Base-by-base conservation (phyloP, 768 basidiomycete genomes). In the Leccinellum rugosiceps region DNA sequence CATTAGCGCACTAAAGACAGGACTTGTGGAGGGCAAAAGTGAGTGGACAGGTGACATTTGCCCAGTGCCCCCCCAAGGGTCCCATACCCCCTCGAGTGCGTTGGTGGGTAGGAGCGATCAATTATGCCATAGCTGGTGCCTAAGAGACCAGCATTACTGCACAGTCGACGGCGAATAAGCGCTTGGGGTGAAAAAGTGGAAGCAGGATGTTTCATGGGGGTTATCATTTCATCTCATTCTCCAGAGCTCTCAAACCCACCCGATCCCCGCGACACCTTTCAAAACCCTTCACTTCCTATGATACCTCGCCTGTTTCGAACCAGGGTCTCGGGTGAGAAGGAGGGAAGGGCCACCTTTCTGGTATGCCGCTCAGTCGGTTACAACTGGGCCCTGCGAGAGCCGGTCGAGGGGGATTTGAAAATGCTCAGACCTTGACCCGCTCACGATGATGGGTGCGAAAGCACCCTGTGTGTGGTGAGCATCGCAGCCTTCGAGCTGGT, bases 381-480 rank as follows among this genome's bases (percentile, higher is more conserved):
- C 72, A 74, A 74, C 79, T 74, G 75, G 83, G 72, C 80, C 77
- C 86, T 63, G 81, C 83, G 78, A 83, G 82, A 76, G 80, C 74
- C 83, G 64, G 79, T 83, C 81, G 56, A 78, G 78, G 80, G 79
- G 81, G 83, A 82, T 74, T 82, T 2, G 6, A 58, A n/a, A 66
- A 83, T 80, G 72, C 85, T 88, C 87, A 86, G 86, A 88, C 86
- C 85, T 88, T 88, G 78, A 81, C 86, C 87, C 85, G 86, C 85
- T 87, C 84, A 83, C 78, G 72, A 86, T 61, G 55, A 58, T 59
- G 65, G 68, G 73, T 56, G 59, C 19, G 14, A 34, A 56, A 57
- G 11, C 63, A 57, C 76, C 78, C 77, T 77, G 80, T 83, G 63
- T 66, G 84, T 74, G 61, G 75, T 83, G 84, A 87, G 85, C 84